Evolutionary conservation across 2,329 filamentous ascomycete genomes (phyloP).

Genomic region (Fusarium protoensiforme): DNA sequence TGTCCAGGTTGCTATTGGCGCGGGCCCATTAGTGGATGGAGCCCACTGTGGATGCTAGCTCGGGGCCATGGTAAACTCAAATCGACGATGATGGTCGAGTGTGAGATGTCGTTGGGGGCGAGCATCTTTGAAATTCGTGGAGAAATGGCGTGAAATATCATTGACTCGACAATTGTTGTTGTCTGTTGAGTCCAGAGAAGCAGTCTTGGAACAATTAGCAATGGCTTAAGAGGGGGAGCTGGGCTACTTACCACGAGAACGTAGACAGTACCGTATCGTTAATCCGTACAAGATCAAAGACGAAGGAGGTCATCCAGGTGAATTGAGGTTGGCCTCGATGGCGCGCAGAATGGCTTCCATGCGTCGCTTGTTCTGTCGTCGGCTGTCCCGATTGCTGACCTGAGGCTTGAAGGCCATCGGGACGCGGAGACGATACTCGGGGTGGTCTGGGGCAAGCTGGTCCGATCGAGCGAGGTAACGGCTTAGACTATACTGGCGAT

Average conservation of each 20-base stretch:
- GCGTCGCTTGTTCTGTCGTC: slow-evolving; percentile 1
- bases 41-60: neutral
- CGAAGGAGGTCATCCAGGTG: neutral
- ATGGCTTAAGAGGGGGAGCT: neutral
- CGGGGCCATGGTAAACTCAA: neutral
- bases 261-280: neutral
- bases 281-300: neutral
- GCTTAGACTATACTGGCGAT: slow-evolving; percentile 9
- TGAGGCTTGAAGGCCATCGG: slow-evolving; percentile 15
- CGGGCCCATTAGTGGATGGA: slow-evolving; percentile 1
- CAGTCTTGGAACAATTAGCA: neutral
- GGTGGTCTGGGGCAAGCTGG: slow-evolving; percentile 9
- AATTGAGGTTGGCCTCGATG: slow-evolving; percentile 10
- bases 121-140: neutral
- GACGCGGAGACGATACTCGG: slow-evolving; percentile 19
- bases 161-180: neutral
- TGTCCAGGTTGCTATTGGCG: neutral
- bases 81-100: neutral
- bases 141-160: neutral
- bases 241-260: neutral
- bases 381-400: neutral
- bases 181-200: neutral
- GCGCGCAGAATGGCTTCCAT: slow-evolving; percentile 17
- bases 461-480: slow-evolving; percentile 13
- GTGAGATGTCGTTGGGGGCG: neutral